These are phyloP conservation scores for Apophysomyces variabilis DNA, from an alignment of 371 early-diverging fungal genomes.

Conservation along the genomic window DNA sequence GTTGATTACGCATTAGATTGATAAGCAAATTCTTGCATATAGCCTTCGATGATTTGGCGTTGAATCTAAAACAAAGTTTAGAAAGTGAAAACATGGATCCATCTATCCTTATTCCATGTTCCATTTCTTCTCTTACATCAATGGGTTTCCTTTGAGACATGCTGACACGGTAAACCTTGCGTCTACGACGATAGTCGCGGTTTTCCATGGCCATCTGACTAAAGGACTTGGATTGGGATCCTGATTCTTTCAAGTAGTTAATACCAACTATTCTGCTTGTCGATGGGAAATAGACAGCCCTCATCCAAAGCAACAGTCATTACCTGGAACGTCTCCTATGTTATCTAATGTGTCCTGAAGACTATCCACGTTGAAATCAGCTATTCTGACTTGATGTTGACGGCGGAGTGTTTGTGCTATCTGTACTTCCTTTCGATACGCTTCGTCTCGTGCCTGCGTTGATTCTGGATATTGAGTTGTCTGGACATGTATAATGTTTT, in stretches of 20 bases:
- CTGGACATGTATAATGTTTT: background rate
- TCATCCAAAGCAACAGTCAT: background rate
- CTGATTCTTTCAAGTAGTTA: no score
- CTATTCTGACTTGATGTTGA: background rate
- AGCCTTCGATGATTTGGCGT: background rate
- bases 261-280: no score
- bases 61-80: background rate
- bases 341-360: background rate
- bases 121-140: background rate
- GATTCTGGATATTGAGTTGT: background rate
- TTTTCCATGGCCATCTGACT: background rate
- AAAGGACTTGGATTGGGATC: background rate
- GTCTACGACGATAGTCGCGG: slow-evolving; percentile 1
- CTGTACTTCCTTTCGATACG: background rate
- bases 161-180: background rate
- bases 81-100: background rate
- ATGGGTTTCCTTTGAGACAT: background rate
- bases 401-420: background rate
- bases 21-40: background rate
- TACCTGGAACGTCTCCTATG: background rate
- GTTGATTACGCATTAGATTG: background rate
- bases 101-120: background rate
- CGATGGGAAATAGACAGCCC: no score
- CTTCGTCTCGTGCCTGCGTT: background rate
- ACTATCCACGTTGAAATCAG: background rate